phyloP scores from a whole-genome alignment of 2,329 filamentous ascomycete genomes.

The Sphaerulina populicola region DNA sequence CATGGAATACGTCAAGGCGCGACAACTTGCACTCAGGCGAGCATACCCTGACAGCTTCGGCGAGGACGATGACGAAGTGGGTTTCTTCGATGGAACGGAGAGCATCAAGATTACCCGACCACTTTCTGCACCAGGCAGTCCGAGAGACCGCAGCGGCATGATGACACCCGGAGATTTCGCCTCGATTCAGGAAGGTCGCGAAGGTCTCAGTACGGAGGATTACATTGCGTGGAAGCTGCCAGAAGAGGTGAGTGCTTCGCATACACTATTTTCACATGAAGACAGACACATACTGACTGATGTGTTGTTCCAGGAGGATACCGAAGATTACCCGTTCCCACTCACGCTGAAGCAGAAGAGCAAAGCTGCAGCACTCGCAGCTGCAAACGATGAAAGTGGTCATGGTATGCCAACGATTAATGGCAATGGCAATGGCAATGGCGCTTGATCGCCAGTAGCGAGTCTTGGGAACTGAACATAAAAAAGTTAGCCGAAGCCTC shows the following conservation, averaged over 20 bases:
- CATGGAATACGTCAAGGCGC: constrained; percentile 96
- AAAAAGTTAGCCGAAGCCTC: not conserved
- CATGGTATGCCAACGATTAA: constrained; percentile 21
- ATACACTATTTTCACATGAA: too few species aligned
- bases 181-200: constrained; percentile 85
- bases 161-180: constrained; percentile 99
- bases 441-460: constrained; percentile 16
- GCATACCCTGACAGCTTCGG: constrained; percentile 85
- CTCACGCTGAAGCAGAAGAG: constrained; percentile 53
- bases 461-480: constrained; percentile 4
- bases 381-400: constrained; percentile 10
- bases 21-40: constrained; percentile 80
- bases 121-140: constrained; percentile 87
- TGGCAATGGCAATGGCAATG: constrained; percentile 12
- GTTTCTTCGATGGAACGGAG: constrained; percentile 86
- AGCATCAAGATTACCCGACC: constrained; percentile 84
- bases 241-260: constrained; percentile 54
- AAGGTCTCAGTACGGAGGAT: constrained; percentile 90
- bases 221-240: constrained; percentile 97
- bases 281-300: constrained; percentile 2
- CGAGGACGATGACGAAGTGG: constrained; percentile 61
- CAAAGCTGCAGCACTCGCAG: constrained; percentile 14
- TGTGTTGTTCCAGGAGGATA: constrained; percentile 54
- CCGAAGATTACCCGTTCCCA: constrained; percentile 66
- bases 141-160: constrained; percentile 84